These are phyloP conservation scores for Leptodermis oblonga DNA, from an alignment of 257 asterid genomes.

Conservation along the genomic window DNA sequence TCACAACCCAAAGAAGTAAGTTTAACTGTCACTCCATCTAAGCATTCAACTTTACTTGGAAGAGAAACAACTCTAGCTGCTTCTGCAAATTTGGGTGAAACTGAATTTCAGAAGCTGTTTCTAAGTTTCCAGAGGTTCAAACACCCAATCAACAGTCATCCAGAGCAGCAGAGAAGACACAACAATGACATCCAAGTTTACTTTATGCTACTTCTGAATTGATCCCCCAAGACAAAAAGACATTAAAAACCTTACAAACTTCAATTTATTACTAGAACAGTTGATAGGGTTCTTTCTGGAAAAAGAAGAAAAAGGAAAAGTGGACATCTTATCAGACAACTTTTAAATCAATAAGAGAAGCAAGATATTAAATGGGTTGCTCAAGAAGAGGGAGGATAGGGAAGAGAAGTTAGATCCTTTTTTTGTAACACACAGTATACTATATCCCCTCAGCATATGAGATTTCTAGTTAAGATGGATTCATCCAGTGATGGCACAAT, in stretches of 20 bases:
- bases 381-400: neutral
- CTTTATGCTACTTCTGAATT: neutral
- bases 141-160: too few species aligned
- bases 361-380: neutral
- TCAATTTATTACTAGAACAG: neutral
- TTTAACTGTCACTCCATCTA: slow-evolving; percentile 60
- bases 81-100: slow-evolving; percentile 50
- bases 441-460: neutral
- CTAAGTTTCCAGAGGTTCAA: neutral
- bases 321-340: neutral
- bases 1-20: slow-evolving; percentile 70
- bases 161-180: neutral
- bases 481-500: neutral
- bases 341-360: neutral
- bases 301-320: neutral
- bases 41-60: slow-evolving; percentile 72
- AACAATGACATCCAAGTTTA: neutral
- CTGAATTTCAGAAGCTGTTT: neutral
- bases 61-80: slow-evolving; percentile 49
- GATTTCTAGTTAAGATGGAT: neutral
- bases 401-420: neutral
- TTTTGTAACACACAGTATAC: neutral
- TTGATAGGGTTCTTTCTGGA: neutral
- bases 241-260: neutral
- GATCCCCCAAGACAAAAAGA: neutral